phyloP scores from a whole-genome alignment of 345 rosid genomes.

The Eucalyptus erythrocorys region DNA sequence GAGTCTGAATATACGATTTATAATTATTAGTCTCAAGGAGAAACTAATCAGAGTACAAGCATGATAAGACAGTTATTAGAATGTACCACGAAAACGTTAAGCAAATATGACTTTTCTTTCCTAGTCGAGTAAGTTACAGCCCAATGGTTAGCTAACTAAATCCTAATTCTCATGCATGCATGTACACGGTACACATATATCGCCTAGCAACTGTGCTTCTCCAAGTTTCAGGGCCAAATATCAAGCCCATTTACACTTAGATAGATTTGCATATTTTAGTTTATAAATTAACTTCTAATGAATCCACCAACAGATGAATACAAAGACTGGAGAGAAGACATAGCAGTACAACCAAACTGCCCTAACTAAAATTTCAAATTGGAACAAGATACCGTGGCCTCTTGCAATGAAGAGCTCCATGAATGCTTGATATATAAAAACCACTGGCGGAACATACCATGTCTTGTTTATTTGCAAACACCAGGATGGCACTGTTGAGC shows the following conservation, averaged over 20 bases:
- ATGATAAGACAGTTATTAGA: background rate
- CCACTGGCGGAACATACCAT: conserved; percentile 42
- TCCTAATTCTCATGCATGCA: background rate
- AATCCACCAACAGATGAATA: background rate
- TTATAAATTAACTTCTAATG: background rate
- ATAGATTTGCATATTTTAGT: background rate
- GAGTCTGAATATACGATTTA: background rate
- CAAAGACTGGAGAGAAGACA: background rate
- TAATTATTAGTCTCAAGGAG: background rate
- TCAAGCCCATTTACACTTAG: background rate
- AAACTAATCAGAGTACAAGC: background rate
- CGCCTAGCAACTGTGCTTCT: background rate
- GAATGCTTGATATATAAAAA: background rate
- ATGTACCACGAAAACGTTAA: background rate
- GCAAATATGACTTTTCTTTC: background rate
- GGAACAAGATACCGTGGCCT: background rate
- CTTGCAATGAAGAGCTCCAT: background rate
- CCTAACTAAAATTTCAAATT: background rate
- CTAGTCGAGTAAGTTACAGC: background rate
- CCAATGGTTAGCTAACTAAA: background rate
- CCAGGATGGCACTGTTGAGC: conserved; percentile 90
- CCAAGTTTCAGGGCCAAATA: background rate
- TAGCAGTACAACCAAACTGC: background rate
- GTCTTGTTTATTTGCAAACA: conserved; percentile 99
- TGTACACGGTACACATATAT: background rate